phyloP scores from a whole-genome alignment of 2,329 filamentous ascomycete species.

The Xylariales sp. region DNA sequence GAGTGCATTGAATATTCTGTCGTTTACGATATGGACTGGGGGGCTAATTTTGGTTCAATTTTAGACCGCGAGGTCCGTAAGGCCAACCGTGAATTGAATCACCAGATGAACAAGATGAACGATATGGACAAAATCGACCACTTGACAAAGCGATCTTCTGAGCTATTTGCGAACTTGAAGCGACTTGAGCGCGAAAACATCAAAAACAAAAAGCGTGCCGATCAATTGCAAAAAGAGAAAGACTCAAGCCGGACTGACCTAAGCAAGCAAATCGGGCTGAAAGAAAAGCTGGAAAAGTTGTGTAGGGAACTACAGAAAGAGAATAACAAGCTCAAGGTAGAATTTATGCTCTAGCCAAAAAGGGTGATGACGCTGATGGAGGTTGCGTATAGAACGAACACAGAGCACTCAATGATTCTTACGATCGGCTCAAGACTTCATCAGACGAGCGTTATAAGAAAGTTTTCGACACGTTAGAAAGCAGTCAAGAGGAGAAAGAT shows the following conservation, averaged over 20 bases:
- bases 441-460: slow-evolving; percentile 87
- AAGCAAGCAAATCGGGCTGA: slow-evolving; percentile 88
- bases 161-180: slow-evolving; percentile 94
- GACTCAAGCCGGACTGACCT: slow-evolving; percentile 89
- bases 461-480: slow-evolving; percentile 85
- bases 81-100: slow-evolving; percentile 89
- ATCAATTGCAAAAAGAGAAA: slow-evolving; percentile 96
- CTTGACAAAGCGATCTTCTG: slow-evolving; percentile 89
- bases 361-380: slow-evolving; percentile 37
- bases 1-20: slow-evolving; percentile 9
- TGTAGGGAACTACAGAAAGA: slow-evolving; percentile 94
- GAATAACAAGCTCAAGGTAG: slow-evolving; percentile 97
- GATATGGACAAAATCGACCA: slow-evolving; percentile 92
- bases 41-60: slow-evolving; percentile 7
- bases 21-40: not conserved
- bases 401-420: slow-evolving; percentile 86
- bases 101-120: slow-evolving; percentile 90
- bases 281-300: slow-evolving; percentile 96
- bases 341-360: slow-evolving; percentile 41
- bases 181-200: slow-evolving; percentile 91
- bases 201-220: slow-evolving; percentile 95
- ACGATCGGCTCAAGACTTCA: slow-evolving; percentile 82
- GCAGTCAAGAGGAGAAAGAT: slow-evolving; percentile 88
- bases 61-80: slow-evolving; percentile 62
- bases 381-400: slow-evolving; percentile 78